Conservation (phyloP, 2,329 filamentous ascomycete genomes). For the Arthrobotrys conoides region DNA sequence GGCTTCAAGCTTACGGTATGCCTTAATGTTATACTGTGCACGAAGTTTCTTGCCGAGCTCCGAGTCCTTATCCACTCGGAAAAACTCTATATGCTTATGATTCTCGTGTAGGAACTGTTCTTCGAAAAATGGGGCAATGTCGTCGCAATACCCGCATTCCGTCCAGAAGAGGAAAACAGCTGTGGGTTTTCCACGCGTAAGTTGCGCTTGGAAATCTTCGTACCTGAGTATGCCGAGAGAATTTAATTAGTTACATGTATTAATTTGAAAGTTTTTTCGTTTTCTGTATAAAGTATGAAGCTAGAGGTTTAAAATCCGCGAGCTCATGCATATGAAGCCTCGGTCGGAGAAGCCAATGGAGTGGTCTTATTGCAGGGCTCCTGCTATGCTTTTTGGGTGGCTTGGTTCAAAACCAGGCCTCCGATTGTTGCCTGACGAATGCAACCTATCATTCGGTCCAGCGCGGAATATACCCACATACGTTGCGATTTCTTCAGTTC, state of each 20-base stretch:
- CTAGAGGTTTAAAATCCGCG: neutral
- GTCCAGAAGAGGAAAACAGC: conserved; percentile 29
- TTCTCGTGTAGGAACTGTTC: conserved; percentile 15
- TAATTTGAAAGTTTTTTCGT: neutral
- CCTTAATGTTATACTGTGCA: conserved; percentile 13
- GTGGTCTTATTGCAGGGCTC: neutral
- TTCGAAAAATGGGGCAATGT: conserved; percentile 33
- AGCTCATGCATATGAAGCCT: conserved; percentile 21
- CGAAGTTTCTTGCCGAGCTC: conserved; percentile 24
- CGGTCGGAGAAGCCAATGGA: neutral
- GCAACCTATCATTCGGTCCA: conserved; percentile 5
- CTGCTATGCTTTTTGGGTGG: neutral
- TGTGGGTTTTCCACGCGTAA: neutral
- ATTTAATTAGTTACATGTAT: neutral
- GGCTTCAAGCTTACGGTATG: conserved; percentile 33
- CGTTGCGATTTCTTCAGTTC: conserved; percentile 19
- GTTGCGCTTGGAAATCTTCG: conserved; percentile 15
- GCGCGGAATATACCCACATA: conserved; percentile 23
- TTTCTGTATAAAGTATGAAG: neutral
- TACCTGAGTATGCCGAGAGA: neutral
- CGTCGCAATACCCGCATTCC: conserved; percentile 38
- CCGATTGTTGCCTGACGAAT: conserved; percentile 22
- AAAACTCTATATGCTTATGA: conserved; percentile 32
- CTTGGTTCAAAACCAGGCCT: conserved; percentile 12
- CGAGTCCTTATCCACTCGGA: conserved; percentile 22